Evolutionary conservation across 768 basidiomycete genomes (phyloP).

Genomic region (Panaeolus cyanescens): DNA sequence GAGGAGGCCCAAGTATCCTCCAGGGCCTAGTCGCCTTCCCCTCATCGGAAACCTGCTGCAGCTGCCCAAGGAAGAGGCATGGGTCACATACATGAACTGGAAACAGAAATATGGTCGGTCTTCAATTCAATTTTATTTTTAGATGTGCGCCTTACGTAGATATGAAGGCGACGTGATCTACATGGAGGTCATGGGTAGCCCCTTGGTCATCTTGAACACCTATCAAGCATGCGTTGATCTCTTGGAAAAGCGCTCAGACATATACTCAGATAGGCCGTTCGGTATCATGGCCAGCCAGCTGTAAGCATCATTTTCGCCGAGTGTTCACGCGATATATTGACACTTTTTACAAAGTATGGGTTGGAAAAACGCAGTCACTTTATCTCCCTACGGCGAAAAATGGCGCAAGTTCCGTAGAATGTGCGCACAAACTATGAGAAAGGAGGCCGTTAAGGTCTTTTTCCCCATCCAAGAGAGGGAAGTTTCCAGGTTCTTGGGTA

Average conservation of each 20-base stretch:
- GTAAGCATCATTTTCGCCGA: neutral
- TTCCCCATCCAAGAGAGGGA: constrained; percentile 23
- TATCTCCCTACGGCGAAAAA: constrained; percentile 25
- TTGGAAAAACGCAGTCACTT: constrained; percentile 21
- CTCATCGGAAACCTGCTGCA: constrained; percentile 64
- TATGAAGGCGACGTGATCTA: constrained; percentile 23
- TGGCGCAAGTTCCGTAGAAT: constrained; percentile 29
- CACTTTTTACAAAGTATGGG: constrained; percentile 19
- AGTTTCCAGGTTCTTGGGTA: constrained; percentile 18
- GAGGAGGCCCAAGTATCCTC: constrained; percentile 37
- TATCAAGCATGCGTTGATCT: constrained; percentile 25
- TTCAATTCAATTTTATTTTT: neutral
- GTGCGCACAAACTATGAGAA: constrained; percentile 23
- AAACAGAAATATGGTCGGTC: constrained; percentile 9
- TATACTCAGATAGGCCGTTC: constrained; percentile 27
- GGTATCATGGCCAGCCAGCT: constrained; percentile 18
- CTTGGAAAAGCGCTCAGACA: constrained; percentile 27
- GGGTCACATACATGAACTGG: constrained; percentile 33
- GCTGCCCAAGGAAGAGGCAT: constrained; percentile 57
- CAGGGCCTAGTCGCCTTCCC: constrained; percentile 66
- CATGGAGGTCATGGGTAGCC: constrained; percentile 25
- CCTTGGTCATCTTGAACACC: constrained; percentile 27
- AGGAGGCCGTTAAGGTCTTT: constrained; percentile 21
- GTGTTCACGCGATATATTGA: neutral
- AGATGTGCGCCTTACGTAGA: neutral